These are phyloP conservation scores for Yarrowia porcina DNA, from an alignment of 805 yeast species.

Conservation along the genomic window DNA sequence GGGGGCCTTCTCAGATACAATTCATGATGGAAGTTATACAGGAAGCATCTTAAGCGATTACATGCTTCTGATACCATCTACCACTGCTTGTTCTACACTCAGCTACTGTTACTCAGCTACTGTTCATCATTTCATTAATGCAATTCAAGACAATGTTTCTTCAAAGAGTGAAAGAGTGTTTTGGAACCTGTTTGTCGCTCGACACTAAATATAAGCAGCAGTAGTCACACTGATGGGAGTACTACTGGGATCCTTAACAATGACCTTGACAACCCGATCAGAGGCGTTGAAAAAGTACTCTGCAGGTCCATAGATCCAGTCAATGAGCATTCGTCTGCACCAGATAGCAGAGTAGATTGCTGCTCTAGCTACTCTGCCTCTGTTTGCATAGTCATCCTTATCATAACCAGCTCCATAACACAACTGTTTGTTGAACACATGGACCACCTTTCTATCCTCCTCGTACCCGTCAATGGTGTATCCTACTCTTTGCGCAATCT, in stretches of 20 bases:
- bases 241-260: constrained; percentile 16
- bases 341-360: constrained; percentile 18
- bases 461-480: background rate
- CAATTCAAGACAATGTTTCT: no score
- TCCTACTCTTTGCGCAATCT: constrained; percentile 3
- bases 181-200: no score
- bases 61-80: no score
- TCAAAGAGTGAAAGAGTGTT: no score
- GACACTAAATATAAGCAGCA: constrained; percentile 4
- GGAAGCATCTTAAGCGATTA: no score
- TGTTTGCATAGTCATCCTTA: background rate
- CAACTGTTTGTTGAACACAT: constrained; percentile 23
- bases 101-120: no score
- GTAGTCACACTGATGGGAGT: constrained; percentile 13
- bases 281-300: constrained; percentile 24
- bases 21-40: no score
- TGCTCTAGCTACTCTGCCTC: background rate
- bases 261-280: constrained; percentile 1
- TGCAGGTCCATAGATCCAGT: constrained; percentile 21
- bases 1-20: no score
- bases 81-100: no score
- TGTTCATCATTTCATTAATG: background rate
- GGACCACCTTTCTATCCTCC: constrained; percentile 12
- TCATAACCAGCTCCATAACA: constrained; percentile 15
- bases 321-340: constrained; percentile 14